A percentile compares a stretch with the other conserved stretches of the same genome.
These are phyloP conservation scores for Suhomyces anneliseae DNA, from an alignment of 1,139 yeast genomes.

Conservation along the genomic window DNA sequence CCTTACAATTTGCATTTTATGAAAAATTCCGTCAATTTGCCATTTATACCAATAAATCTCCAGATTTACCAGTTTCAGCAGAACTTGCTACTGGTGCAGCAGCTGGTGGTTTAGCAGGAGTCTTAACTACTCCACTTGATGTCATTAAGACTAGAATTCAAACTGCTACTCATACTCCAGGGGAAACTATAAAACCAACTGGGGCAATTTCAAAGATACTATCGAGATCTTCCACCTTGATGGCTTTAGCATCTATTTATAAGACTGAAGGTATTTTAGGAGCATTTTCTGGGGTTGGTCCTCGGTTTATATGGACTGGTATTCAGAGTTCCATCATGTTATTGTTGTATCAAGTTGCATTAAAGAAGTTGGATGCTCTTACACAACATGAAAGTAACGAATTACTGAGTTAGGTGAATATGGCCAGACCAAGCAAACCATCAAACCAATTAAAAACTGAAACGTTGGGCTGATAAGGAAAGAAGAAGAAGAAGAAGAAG, in stretches of 20 bases:
- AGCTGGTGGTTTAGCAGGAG: constrained; percentile 96
- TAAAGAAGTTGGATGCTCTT: constrained; percentile 37
- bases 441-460: too few relatives aligned
- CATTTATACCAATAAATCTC: constrained; percentile 38
- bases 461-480: too few relatives aligned
- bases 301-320: constrained; percentile 95
- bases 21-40: constrained; percentile 77
- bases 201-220: constrained; percentile 15
- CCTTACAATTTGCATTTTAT: constrained; percentile 92
- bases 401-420: background rate
- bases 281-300: constrained; percentile 92
- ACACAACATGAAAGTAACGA: background rate
- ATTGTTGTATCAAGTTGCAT: constrained; percentile 69
- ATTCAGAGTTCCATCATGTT: constrained; percentile 94
- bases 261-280: constrained; percentile 76
- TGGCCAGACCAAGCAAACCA: too few relatives aligned
- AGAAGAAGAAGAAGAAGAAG: too few relatives aligned
- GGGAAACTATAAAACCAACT: background rate
- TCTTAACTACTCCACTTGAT: constrained; percentile 78
- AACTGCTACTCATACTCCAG: constrained; percentile 42
- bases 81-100: constrained; percentile 90
- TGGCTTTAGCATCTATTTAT: constrained; percentile 68
- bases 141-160: constrained; percentile 93
- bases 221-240: constrained; percentile 54
- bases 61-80: constrained; percentile 52